A percentile compares a stretch with the other conserved stretches of the same genome.
Evolutionary conservation across 192 early-diverging fungal species (phyloP).

Genomic region (Umbelopsis vinacea): DNA sequence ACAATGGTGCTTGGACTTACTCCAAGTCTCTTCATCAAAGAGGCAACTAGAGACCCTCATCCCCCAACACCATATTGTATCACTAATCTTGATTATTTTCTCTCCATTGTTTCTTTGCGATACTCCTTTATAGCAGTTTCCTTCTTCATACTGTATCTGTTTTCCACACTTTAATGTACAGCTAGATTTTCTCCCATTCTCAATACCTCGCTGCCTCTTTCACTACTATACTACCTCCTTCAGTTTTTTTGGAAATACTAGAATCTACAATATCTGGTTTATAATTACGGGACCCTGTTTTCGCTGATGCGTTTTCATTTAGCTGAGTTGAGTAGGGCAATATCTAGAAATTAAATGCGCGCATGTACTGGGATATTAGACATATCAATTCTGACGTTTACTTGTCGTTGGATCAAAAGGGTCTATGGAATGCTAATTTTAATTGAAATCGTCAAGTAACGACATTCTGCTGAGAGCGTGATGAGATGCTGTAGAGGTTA

Average conservation of each 20-base stretch:
- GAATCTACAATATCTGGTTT: not conserved
- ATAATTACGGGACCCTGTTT: too few species aligned
- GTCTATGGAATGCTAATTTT: too few species aligned
- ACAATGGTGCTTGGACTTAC: slow-evolving; percentile 39
- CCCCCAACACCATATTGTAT: not conserved
- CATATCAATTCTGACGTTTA: too few species aligned
- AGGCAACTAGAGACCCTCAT: not conserved
- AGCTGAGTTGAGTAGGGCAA: too few species aligned
- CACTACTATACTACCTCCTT: not conserved
- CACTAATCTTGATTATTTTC: slow-evolving; percentile 9
- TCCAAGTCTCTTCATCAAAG: slow-evolving; percentile 36
- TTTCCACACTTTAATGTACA: slow-evolving; percentile 10
- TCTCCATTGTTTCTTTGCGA: not conserved
- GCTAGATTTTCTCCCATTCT: slow-evolving; percentile 12
- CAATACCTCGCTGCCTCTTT: not conserved
- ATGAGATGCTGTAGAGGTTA: too few species aligned
- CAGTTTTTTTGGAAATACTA: not conserved
- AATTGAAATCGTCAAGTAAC: too few species aligned
- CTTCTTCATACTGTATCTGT: slow-evolving; percentile 8
- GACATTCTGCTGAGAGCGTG: too few species aligned
- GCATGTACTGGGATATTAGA: too few species aligned
- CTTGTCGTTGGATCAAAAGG: too few species aligned
- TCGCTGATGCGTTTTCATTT: too few species aligned
- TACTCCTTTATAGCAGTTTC: not conserved
- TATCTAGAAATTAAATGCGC: too few species aligned